These are phyloP conservation scores for Pseudohalonectria lignicola DNA, from an alignment of 2,329 filamentous ascomycete species.

Conservation along the genomic window DNA sequence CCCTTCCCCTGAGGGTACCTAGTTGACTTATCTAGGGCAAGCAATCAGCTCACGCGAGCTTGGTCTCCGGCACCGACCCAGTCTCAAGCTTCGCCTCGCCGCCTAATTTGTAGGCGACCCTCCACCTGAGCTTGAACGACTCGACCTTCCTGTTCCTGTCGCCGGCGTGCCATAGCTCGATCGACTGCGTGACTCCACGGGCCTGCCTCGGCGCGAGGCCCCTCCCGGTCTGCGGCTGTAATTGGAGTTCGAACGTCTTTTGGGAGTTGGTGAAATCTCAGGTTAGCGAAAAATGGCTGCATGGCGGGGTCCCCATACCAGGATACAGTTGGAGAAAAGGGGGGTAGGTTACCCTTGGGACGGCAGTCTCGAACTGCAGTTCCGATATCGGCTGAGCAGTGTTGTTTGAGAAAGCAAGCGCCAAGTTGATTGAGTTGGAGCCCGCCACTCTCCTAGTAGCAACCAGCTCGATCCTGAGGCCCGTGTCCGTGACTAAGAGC, in stretches of 20 bases:
- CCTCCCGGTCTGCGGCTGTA: constrained; percentile 78
- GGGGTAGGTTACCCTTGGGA: constrained; percentile 62
- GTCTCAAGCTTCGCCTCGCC: constrained; percentile 61
- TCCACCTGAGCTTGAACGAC: constrained; percentile 83
- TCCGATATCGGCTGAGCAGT: constrained; percentile 61
- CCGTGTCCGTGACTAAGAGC: constrained; percentile 53
- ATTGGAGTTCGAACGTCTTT: constrained; percentile 45
- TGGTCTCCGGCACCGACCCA: constrained; percentile 73
- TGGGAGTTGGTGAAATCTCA: too few relatives aligned
- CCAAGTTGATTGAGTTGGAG: constrained; percentile 52
- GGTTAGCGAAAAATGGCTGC: too few relatives aligned
- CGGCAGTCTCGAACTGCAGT: constrained; percentile 83
- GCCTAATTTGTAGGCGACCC: constrained; percentile 66
- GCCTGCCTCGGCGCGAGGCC: constrained; percentile 62
- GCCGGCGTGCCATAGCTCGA: constrained; percentile 64
- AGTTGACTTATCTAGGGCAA: too few relatives aligned
- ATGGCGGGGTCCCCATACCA: too few relatives aligned
- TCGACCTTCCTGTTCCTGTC: constrained; percentile 58
- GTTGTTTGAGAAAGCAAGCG: constrained; percentile 77
- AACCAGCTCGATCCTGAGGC: constrained; percentile 62
- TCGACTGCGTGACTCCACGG: constrained; percentile 68
- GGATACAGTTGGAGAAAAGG: background rate
- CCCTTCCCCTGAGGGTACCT: too few relatives aligned
- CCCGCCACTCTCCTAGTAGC: constrained; percentile 47
- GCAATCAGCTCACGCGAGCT: constrained; percentile 57